Evolutionary conservation across 306 rosid genomes (phyloP), one percentile per base, ranked within the genome.

Genomic region (Alnus rubra): DNA sequence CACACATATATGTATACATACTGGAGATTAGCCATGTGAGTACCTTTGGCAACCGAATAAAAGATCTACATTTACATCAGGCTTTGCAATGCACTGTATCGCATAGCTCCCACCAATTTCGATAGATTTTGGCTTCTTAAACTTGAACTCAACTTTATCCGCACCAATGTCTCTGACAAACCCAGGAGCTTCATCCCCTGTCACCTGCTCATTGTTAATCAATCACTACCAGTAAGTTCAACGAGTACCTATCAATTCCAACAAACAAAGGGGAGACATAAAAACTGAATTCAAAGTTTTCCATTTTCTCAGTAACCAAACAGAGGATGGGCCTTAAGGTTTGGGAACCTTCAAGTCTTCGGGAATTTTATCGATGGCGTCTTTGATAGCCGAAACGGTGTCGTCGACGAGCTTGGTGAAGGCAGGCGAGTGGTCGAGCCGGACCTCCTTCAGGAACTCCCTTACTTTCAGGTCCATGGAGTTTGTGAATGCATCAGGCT

Each of bases 1-100:
- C 11, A 47, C 12, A 10, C 12, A 7, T 4, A 52, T 2, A 52
- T 3, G 13, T 5, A 52, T 2, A 59, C 31, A 19, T 2, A 49
- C 2, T 13, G 33, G 37, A 73, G 54, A 15, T 63, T 69, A 1
- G 75, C 7, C 8, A 4, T 58, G 10, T n/a, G 23, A 64, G 23
- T 83, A 93, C 99, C 98, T 88, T 93, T 3, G 98, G 98, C 80
- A 95, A 87, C 82, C 87, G 82, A 19, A 95, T 72, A 71, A 90
- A 51, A 95, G 87, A 74, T 93, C 98, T 6, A 90, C 89, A 74
- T 86, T 88, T 13, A 90, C 79, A 52, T 90, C 89, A 73, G 97
- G 94, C 78, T 80, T 93, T 5, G 83, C 91, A 47, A 93, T 79
- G 80, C 86, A 87, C 75, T 83, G 84, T 19, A 84, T 65, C 11